Conservation (phyloP, 2,329 filamentous ascomycete genomes). For the Diaporthe aspalathi region DNA sequence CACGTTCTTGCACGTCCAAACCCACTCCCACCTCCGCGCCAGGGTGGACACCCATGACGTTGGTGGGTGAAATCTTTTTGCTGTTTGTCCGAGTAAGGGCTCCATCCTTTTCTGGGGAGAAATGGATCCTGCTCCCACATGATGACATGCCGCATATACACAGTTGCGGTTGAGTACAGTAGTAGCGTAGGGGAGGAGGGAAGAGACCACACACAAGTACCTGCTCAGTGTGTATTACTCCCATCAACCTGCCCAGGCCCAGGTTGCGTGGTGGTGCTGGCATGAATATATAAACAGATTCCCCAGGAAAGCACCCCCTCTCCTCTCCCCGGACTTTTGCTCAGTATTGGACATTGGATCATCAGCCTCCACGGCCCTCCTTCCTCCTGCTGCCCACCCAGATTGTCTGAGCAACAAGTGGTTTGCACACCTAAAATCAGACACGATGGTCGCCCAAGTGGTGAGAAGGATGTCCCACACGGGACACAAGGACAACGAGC, state of each 20-base stretch:
- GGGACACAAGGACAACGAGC: conserved; percentile 39
- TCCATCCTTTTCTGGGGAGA: conserved; percentile 34
- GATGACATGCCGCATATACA: conserved; percentile 28
- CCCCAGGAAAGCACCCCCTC: conserved; percentile 27
- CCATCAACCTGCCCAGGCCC: not conserved
- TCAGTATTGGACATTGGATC: not conserved
- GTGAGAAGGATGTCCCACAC: conserved; percentile 34
- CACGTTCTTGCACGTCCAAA: conserved; percentile 35
- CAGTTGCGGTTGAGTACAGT: not conserved
- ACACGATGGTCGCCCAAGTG: conserved; percentile 33
- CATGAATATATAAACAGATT: conserved; percentile 31
- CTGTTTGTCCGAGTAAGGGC: conserved; percentile 36
- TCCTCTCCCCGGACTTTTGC: conserved; percentile 4
- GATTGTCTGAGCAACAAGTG: conserved; percentile 9
- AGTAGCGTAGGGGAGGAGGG: too few species aligned
- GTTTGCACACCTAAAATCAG: conserved; percentile 17
- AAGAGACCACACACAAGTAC: too few species aligned
- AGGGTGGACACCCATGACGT: conserved; percentile 38
- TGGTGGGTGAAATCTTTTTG: conserved; percentile 38
- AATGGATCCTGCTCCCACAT: conserved; percentile 32
- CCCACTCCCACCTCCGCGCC: conserved; percentile 36
- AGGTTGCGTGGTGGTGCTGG: not conserved
- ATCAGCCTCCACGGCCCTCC: conserved; percentile 6
- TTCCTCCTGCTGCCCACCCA: not conserved
- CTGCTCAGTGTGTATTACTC: conserved; percentile 9